Evolutionary conservation across 306 rosid genomes (phyloP).

Genomic region (Gleditsia sinensis): DNA sequence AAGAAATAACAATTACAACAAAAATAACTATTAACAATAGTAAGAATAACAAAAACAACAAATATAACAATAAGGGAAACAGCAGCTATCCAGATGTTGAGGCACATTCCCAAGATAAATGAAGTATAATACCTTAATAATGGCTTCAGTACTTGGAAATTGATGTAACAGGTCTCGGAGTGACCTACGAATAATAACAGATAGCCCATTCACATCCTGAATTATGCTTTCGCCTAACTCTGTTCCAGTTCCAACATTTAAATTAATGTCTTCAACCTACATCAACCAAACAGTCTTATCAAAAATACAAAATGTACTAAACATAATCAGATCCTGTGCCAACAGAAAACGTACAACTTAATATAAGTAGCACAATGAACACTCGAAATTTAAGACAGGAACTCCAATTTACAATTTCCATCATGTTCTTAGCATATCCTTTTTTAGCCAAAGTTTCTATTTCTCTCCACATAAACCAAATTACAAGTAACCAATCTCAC

Average conservation of each 20-base stretch:
- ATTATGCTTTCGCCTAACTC: conserved; percentile 87
- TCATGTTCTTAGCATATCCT: conserved; percentile 19
- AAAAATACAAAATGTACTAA: not conserved
- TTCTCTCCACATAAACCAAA: conserved; percentile 13
- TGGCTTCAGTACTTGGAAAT: conserved; percentile 70
- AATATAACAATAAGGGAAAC: conserved; percentile 9
- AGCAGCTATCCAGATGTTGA: not conserved
- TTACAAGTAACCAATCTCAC: conserved; percentile 49
- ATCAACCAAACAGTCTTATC: conserved; percentile 27
- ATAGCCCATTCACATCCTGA: conserved; percentile 89
- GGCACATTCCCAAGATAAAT: conserved; percentile 16
- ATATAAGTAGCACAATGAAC: conserved; percentile 4
- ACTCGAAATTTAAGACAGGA: not conserved
- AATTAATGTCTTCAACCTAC: conserved; percentile 89
- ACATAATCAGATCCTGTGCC: not conserved
- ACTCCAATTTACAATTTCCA: conserved; percentile 4
- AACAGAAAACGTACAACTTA: not conserved
- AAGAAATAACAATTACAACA: not conserved
- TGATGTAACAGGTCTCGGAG: conserved; percentile 79
- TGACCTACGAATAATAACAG: conserved; percentile 80
- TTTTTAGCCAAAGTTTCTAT: conserved; percentile 24
- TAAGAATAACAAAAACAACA: not conserved
- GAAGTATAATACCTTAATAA: conserved; percentile 60
- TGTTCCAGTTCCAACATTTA: conserved; percentile 85
- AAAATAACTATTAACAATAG: not conserved